These are phyloP conservation scores for Hypoxylon sp. DNA, from an alignment of 2,329 filamentous ascomycete species.

Conservation along the genomic window DNA sequence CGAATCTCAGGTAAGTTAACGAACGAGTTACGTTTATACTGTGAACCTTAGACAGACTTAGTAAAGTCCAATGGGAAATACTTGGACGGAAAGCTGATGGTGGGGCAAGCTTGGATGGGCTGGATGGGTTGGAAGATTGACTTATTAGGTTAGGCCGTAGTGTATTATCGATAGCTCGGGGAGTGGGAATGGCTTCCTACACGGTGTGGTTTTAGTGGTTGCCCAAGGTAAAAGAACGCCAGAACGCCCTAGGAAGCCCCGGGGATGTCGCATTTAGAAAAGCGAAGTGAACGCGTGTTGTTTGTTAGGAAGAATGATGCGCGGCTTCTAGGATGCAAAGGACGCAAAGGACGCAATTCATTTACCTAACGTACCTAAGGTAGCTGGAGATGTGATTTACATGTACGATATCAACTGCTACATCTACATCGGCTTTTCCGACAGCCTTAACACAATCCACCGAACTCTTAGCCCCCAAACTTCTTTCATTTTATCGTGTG, in stretches of 20 bases:
- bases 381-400: background rate
- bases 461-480: constrained; percentile 3
- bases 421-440: no score
- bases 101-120: constrained; percentile 3
- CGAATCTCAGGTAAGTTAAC: background rate
- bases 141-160: constrained; percentile 13
- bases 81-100: constrained; percentile 11
- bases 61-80: constrained; percentile 25
- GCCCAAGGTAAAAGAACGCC: background rate
- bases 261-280: constrained; percentile 4
- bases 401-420: background rate
- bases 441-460: no score
- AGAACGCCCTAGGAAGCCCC: background rate
- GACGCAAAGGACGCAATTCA: background rate
- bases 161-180: constrained; percentile 33
- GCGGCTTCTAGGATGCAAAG: constrained; percentile 23
- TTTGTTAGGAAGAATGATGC: constrained; percentile 27
- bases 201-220: constrained; percentile 13
- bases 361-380: background rate
- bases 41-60: background rate
- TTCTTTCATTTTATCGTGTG: constrained; percentile 1
- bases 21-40: no score
- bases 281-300: constrained; percentile 31
- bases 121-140: background rate
- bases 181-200: constrained; percentile 8